These are phyloP conservation scores for Annulohypoxylon stygium DNA, from an alignment of 495 filamentous ascomycete genomes.

Conservation along the genomic window DNA sequence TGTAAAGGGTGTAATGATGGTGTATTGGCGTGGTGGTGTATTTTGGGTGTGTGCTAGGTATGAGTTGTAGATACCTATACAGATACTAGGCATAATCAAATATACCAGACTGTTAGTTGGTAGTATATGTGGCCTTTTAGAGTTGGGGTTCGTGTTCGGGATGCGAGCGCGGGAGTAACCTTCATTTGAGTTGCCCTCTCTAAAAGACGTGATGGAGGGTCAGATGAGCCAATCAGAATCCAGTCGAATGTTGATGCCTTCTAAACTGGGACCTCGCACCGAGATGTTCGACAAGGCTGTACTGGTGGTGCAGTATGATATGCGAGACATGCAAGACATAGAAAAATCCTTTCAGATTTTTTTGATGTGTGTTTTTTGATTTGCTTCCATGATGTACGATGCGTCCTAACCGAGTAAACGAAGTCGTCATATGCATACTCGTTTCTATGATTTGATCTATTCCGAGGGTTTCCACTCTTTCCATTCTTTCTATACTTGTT, in stretches of 20 bases:
- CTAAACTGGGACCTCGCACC: conserved; percentile 47
- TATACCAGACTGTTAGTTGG: background rate
- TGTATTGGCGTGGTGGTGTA: conserved; percentile 16
- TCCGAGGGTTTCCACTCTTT: background rate
- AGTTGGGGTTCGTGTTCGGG: conserved; percentile 48
- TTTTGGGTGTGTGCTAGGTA: background rate
- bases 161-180: conserved; percentile 49
- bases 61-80: conserved; percentile 7
- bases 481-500: background rate
- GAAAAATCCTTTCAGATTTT: conserved; percentile 31
- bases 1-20: conserved; percentile 17
- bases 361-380: background rate
- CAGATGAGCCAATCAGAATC: conserved; percentile 38
- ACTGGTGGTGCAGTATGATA: conserved; percentile 26
- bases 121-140: conserved; percentile 41
- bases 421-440: background rate
- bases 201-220: conserved; percentile 43
- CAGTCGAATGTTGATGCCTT: conserved; percentile 43
- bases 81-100: too few species aligned
- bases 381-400: background rate
- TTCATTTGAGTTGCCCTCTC: conserved; percentile 44
- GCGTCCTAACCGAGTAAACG: conserved; percentile 2
- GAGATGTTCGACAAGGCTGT: conserved; percentile 46
- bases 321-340: conserved; percentile 45
- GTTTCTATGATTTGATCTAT: background rate